A percentile compares a stretch with the other conserved stretches of the same genome.
These are phyloP conservation scores for Stemphylium beticola DNA, from an alignment of 2,329 filamentous ascomycete genomes.

Conservation along the genomic window DNA sequence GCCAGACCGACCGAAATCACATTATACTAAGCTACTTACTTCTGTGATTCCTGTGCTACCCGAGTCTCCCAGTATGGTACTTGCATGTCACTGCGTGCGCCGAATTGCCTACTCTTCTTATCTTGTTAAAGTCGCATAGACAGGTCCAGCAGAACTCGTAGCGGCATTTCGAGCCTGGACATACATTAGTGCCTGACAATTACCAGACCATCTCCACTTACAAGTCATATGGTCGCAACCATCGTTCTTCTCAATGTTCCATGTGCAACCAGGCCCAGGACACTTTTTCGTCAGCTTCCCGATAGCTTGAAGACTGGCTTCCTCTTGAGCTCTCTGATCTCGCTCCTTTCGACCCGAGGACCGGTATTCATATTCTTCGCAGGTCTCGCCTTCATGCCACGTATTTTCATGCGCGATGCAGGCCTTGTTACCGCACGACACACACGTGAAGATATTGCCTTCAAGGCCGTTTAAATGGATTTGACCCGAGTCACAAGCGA, in stretches of 20 bases:
- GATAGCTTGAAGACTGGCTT: conserved; percentile 37
- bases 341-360: conserved; percentile 29
- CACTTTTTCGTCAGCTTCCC: conserved; percentile 48
- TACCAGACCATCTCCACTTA: conserved; percentile 12
- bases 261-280: conserved; percentile 43
- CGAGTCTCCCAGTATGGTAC: conserved; percentile 24
- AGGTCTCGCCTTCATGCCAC: conserved; percentile 53
- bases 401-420: conserved; percentile 44
- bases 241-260: conserved; percentile 50
- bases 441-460: conserved; percentile 55
- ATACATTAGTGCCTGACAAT: conserved; percentile 5
- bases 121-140: conserved; percentile 34
- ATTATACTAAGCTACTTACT: no score
- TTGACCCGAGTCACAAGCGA: conserved; percentile 60
- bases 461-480: conserved; percentile 56
- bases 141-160: conserved; percentile 53
- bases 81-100: conserved; percentile 29
- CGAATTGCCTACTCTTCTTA: conserved; percentile 27
- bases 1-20: no score
- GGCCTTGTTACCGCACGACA: conserved; percentile 44
- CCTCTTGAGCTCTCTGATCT: conserved; percentile 34
- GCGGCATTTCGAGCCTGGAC: conserved; percentile 41
- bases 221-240: conserved; percentile 54
- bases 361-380: conserved; percentile 48
- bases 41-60: no score